Evolutionary conservation across 345 rosid species (phyloP).

Genomic region (Luvunga scandens): DNA sequence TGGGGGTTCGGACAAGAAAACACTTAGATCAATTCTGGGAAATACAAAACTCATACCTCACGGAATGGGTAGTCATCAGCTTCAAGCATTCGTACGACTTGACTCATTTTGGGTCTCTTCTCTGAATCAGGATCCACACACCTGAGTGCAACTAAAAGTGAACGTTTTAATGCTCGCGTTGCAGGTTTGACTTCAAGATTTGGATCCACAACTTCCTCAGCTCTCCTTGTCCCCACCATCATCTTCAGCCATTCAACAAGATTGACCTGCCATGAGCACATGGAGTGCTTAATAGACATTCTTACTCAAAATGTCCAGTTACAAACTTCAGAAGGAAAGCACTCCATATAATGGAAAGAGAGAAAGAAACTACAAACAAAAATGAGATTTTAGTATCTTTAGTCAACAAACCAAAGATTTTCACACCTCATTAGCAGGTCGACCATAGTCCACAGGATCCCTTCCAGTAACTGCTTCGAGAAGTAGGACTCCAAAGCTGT

Average conservation of each 20-base stretch:
- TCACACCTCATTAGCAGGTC: slow-evolving; percentile 83
- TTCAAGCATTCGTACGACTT: slow-evolving; percentile 85
- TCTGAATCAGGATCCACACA: slow-evolving; percentile 90
- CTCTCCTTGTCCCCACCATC: slow-evolving; percentile 94
- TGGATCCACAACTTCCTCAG: slow-evolving; percentile 90
- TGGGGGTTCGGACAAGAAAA: background rate
- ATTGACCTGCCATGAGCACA: slow-evolving; percentile 56
- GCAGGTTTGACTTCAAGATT: slow-evolving; percentile 70
- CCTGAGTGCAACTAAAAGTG: slow-evolving; percentile 77
- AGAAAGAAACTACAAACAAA: background rate
- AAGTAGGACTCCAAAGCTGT: slow-evolving; percentile 92
- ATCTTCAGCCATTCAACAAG: slow-evolving; percentile 95
- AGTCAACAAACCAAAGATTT: background rate
- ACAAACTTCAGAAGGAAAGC: background rate
- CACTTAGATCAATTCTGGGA: background rate
- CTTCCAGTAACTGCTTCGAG: slow-evolving; percentile 94
- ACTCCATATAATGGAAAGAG: background rate
- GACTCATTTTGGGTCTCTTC: slow-evolving; percentile 94
- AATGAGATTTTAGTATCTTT: background rate
- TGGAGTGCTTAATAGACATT: slow-evolving; percentile 4
- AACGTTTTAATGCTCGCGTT: slow-evolving; percentile 68
- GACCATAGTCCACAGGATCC: slow-evolving; percentile 90
- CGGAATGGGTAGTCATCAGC: slow-evolving; percentile 77
- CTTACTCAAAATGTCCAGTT: background rate
- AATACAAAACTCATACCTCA: slow-evolving; percentile 45